Base-by-base conservation (phyloP, 179 eudicot genomes). In the Camellia oleifera region DNA sequence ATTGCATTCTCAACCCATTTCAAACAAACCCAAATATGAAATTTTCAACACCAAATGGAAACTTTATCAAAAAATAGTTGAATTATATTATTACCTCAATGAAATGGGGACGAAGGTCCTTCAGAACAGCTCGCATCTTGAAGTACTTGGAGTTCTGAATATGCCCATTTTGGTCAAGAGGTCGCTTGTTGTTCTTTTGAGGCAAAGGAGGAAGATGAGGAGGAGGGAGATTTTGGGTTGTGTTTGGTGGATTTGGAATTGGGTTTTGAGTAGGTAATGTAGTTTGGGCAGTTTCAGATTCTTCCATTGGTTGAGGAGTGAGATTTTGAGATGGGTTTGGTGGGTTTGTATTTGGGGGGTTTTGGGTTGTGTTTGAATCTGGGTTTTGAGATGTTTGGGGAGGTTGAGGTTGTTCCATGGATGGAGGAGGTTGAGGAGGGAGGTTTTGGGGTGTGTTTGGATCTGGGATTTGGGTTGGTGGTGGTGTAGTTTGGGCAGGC, bases 21-120 rank as follows among this genome's bases (percentile, higher is more conserved):
- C 0, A 32, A 32, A 32, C 32, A 32, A 32, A 32, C 32, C 32
- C 32, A 32, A 32, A 32, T 32, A 32, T 32, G 32, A 32, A 32
- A 32, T 32, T 32, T 32, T 32, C 32, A 32, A 32, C 32, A 32
- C 32, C 0, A 32, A 32, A 32, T 32, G 32, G 32, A 32, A 32
- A 32, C 32, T 32, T 32, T 32, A 32, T 32, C 32, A 32, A 32
- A 32, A 32, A 32, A 32, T 0, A 32, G 1, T 32, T 32, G 32
- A 32, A 32, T 32, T 32, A 32, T 32, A 32, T 32, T 32, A 32
- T 32, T 15, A 93, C 98, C 98, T 94, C 72, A 15, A 91, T 87
- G 86, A 92, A 82, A 77, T 89, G 93, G 52, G 98, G 95, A 60
- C 98, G 97, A 79, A 92, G 91, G 65, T 90, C 89, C 72, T 76